Evolutionary conservation across 176 grass and related monocot species (phyloP).

Genomic region (Melocanna baccifera): DNA sequence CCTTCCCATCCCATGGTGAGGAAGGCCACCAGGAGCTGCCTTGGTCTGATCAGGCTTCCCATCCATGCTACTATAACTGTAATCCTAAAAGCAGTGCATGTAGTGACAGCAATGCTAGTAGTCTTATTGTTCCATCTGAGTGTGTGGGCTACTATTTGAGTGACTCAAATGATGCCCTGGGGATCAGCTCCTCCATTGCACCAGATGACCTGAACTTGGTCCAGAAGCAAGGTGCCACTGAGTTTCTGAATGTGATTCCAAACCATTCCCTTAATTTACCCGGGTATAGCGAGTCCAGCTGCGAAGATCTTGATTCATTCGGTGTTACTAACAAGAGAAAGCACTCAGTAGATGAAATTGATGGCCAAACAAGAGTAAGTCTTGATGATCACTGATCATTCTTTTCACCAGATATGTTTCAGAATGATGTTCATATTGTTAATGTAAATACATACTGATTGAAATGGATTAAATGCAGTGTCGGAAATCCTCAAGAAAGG

Average conservation of each 20-base stretch:
- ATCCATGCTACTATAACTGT: conserved; percentile 27
- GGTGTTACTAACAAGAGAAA: conserved; percentile 43
- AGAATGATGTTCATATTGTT: not conserved
- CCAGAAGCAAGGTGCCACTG: conserved; percentile 28
- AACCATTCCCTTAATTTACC: conserved; percentile 9
- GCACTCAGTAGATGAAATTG: conserved; percentile 7
- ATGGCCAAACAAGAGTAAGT: conserved; percentile 44
- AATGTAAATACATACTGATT: not conserved
- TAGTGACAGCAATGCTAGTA: conserved; percentile 24
- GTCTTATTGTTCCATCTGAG: conserved; percentile 29
- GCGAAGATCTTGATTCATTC: conserved; percentile 3
- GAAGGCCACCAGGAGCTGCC: conserved; percentile 31
- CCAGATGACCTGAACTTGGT: conserved; percentile 23
- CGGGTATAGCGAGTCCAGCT: conserved; percentile 7
- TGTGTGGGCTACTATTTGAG: conserved; percentile 42
- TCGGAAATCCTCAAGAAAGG: conserved; percentile 35
- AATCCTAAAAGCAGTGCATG: conserved; percentile 15
- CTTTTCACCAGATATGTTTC: not conserved
- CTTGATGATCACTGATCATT: conserved; percentile 7
- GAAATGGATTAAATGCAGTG: conserved; percentile 35
- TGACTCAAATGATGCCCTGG: conserved; percentile 42
- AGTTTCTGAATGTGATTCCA: conserved; percentile 15
- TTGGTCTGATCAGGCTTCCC: conserved; percentile 49
- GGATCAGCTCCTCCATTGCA: conserved; percentile 6
- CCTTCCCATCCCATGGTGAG: conserved; percentile 34